A percentile compares a stretch with the other conserved stretches of the same genome.
These are phyloP conservation scores for Leptographium galeiforme DNA, from an alignment of 2,329 filamentous ascomycete genomes.

Conservation along the genomic window DNA sequence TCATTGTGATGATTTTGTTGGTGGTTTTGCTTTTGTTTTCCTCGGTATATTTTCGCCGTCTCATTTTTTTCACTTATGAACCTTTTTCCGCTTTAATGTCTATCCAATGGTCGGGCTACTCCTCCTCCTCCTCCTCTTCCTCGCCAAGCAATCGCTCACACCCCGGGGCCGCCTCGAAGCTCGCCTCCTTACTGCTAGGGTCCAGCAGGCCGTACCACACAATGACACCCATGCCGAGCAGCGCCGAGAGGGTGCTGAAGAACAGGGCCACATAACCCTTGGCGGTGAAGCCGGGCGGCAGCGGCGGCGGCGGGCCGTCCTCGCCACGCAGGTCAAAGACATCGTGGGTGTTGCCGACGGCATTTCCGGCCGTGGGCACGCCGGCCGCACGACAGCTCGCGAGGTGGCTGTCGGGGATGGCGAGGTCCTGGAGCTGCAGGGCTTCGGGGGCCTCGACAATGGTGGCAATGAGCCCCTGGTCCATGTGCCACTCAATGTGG, in stretches of 20 bases:
- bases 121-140: neutral
- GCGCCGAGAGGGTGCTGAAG: slow-evolving; percentile 54
- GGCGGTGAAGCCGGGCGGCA: slow-evolving; percentile 34
- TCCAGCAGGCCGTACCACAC: slow-evolving; percentile 4
- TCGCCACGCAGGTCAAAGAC: slow-evolving; percentile 16
- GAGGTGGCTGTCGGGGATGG: slow-evolving; percentile 46
- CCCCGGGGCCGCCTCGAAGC: neutral
- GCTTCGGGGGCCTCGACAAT: slow-evolving; percentile 31
- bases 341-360: slow-evolving; percentile 13
- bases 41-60: too few species aligned
- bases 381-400: slow-evolving; percentile 35
- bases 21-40: too few species aligned
- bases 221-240: slow-evolving; percentile 55
- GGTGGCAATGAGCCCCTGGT: slow-evolving; percentile 30
- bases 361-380: slow-evolving; percentile 13
- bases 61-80: too few species aligned
- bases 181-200: neutral
- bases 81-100: too few species aligned
- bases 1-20: too few species aligned
- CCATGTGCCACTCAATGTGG: slow-evolving; percentile 45
- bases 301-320: slow-evolving; percentile 7
- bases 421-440: slow-evolving; percentile 25
- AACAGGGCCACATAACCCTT: slow-evolving; percentile 62
- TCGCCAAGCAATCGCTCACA: neutral
- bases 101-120: too few species aligned